Evolutionary conservation across 2,329 filamentous ascomycete genomes (phyloP).

Genomic region (Periconia macrospinosa): DNA sequence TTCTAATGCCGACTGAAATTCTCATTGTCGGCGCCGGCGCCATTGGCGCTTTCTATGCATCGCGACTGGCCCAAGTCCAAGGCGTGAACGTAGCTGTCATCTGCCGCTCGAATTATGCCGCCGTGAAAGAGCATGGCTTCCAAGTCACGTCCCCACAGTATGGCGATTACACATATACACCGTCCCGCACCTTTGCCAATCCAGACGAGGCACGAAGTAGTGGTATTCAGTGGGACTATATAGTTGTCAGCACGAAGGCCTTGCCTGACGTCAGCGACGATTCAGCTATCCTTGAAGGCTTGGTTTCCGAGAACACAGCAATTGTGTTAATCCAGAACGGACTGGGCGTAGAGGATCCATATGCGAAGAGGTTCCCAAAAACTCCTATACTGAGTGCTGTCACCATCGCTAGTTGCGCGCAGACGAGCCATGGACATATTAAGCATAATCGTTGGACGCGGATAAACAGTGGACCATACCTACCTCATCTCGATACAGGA

Average conservation of each 20-base stretch:
- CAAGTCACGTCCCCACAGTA: slow-evolving; percentile 66
- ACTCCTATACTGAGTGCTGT: slow-evolving; percentile 68
- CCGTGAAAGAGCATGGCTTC: slow-evolving; percentile 65
- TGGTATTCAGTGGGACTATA: slow-evolving; percentile 61
- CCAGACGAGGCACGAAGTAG: slow-evolving; percentile 57
- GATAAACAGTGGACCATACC: slow-evolving; percentile 69
- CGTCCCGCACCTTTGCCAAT: slow-evolving; percentile 62
- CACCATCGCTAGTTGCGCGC: slow-evolving; percentile 69
- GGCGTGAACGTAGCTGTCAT: slow-evolving; percentile 68
- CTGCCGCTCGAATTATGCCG: slow-evolving; percentile 72
- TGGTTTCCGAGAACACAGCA: slow-evolving; percentile 57
- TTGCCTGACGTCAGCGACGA: slow-evolving; percentile 67
- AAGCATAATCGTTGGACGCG: slow-evolving; percentile 75
- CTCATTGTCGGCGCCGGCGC: slow-evolving; percentile 72
- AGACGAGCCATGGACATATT: slow-evolving; percentile 63
- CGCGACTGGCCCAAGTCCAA: slow-evolving; percentile 62
- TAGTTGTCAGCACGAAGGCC: slow-evolving; percentile 72
- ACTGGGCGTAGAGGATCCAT: slow-evolving; percentile 69
- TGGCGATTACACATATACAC: slow-evolving; percentile 68
- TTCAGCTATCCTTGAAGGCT: slow-evolving; percentile 61
- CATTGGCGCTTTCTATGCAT: slow-evolving; percentile 73
- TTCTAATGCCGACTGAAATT: slow-evolving; percentile 51
- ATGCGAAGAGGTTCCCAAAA: slow-evolving; percentile 62
- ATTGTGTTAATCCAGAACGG: slow-evolving; percentile 73
- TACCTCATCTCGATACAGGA: slow-evolving; percentile 50